phyloP scores from a whole-genome alignment of 768 basidiomycete species.

The Hemileccinum impolitum region DNA sequence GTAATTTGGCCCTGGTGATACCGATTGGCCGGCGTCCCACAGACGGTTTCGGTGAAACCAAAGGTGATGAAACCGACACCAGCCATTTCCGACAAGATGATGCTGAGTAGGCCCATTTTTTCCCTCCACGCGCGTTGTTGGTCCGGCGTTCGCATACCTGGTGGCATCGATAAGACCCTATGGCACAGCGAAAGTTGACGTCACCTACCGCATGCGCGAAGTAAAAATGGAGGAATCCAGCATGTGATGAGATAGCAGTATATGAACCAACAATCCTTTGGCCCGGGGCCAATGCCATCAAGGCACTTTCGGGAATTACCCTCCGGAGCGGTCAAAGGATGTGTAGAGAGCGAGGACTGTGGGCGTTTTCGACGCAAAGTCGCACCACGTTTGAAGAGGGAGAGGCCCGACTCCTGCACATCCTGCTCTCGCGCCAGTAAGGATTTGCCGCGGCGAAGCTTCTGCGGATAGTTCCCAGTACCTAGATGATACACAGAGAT shows the following conservation, averaged over 20 bases:
- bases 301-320: conserved; percentile 50
- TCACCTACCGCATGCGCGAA: conserved; percentile 73
- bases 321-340: conserved; percentile 36
- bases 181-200: background rate
- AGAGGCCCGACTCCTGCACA: conserved; percentile 84
- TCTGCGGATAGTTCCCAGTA: conserved; percentile 74
- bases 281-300: conserved; percentile 77
- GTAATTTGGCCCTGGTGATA: conserved; percentile 78
- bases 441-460: conserved; percentile 81
- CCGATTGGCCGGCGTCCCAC: conserved; percentile 81
- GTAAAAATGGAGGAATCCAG: conserved; percentile 75
- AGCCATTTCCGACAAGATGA: conserved; percentile 85
- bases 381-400: conserved; percentile 84
- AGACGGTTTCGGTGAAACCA: conserved; percentile 93
- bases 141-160: conserved; percentile 87
- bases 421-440: conserved; percentile 90
- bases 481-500: conserved; percentile 38
- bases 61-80: conserved; percentile 97
- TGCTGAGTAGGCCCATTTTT: conserved; percentile 88
- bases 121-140: conserved; percentile 97
- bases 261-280: conserved; percentile 92
- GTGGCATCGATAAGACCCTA: conserved; percentile 9
- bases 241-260: conserved; percentile 86
- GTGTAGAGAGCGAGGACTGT: conserved; percentile 39
- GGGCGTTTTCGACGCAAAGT: conserved; percentile 72